phyloP scores from a whole-genome alignment of 148 eudicot genomes.

The Silene uniflora region DNA sequence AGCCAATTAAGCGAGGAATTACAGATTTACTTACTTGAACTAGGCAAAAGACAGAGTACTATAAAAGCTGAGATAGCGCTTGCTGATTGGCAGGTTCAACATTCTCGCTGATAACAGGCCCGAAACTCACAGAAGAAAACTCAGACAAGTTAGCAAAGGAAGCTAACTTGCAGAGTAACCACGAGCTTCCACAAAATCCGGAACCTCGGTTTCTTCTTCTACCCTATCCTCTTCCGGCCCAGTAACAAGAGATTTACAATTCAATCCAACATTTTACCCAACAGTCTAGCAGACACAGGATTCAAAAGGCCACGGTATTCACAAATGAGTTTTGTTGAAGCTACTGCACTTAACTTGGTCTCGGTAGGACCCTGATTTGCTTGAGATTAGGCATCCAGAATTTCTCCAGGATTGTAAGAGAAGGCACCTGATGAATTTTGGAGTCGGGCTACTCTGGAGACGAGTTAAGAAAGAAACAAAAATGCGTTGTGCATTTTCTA shows the following conservation, averaged over 20 bases:
- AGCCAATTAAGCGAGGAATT: neutral
- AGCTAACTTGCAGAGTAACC: constrained; percentile 72
- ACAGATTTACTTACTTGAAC: constrained; percentile 34
- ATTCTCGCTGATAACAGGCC: constrained; percentile 54
- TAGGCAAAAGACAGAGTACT: constrained; percentile 37
- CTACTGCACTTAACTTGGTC: constrained; percentile 77
- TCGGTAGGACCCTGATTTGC: constrained; percentile 77
- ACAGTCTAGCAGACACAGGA: constrained; percentile 46
- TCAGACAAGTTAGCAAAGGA: constrained; percentile 57
- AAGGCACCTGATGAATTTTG: constrained; percentile 69
- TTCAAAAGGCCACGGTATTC: constrained; percentile 60
- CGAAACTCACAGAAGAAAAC: constrained; percentile 50
- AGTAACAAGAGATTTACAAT: constrained; percentile 80
- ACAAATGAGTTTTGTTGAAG: constrained; percentile 78
- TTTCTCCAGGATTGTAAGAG: constrained; percentile 60
- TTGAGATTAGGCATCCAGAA: constrained; percentile 88
- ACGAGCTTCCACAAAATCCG: constrained; percentile 69
- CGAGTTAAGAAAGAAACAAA: constrained; percentile 59
- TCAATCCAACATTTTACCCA: constrained; percentile 93
- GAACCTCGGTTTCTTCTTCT: constrained; percentile 80
- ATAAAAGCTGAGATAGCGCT: constrained; percentile 68
- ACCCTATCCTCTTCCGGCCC: constrained; percentile 87
- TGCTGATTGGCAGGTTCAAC: constrained; percentile 77
- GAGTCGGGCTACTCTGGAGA: constrained; percentile 54
- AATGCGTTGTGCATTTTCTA: constrained; percentile 49